Percentiles rank a stretch among this genome's conserved stretches.
phyloP scores from a whole-genome alignment of 345 rosid species.

The Camelina neglecta region DNA sequence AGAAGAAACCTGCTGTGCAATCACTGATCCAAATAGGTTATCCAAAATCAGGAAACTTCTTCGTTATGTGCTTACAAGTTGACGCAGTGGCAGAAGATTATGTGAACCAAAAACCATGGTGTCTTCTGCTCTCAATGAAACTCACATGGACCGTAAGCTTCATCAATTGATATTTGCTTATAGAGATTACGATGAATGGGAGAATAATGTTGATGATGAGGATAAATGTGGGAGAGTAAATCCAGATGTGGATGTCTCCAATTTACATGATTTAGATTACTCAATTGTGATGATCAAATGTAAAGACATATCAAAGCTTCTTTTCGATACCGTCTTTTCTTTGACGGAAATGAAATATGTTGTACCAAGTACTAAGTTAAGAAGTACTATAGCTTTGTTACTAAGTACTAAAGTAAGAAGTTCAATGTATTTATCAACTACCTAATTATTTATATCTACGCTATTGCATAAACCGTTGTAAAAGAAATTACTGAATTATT shows the following conservation, averaged over 20 bases:
- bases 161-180: slow-evolving; percentile 52
- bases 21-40: slow-evolving; percentile 66
- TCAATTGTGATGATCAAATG: slow-evolving; percentile 54
- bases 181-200: slow-evolving; percentile 75
- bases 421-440: neutral
- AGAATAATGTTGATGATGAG: slow-evolving; percentile 45
- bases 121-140: slow-evolving; percentile 52
- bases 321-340: slow-evolving; percentile 85
- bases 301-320: slow-evolving; percentile 90
- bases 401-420: too few relatives aligned
- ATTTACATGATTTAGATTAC: slow-evolving; percentile 80
- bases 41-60: slow-evolving; percentile 70
- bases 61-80: slow-evolving; percentile 72
- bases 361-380: too few relatives aligned
- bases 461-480: too few relatives aligned
- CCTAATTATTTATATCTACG: too few relatives aligned
- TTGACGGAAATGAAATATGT: slow-evolving; percentile 95
- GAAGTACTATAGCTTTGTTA: too few relatives aligned
- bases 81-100: slow-evolving; percentile 54
- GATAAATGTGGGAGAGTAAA: slow-evolving; percentile 50
- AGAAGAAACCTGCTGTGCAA: slow-evolving; percentile 62
- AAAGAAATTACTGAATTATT: too few relatives aligned
- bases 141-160: slow-evolving; percentile 52
- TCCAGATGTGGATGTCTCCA: slow-evolving; percentile 73
- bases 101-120: slow-evolving; percentile 69